These are phyloP conservation scores for Phalaenopsis equestris DNA, from an alignment of 106 monocot genomes.

Conservation along the genomic window DNA sequence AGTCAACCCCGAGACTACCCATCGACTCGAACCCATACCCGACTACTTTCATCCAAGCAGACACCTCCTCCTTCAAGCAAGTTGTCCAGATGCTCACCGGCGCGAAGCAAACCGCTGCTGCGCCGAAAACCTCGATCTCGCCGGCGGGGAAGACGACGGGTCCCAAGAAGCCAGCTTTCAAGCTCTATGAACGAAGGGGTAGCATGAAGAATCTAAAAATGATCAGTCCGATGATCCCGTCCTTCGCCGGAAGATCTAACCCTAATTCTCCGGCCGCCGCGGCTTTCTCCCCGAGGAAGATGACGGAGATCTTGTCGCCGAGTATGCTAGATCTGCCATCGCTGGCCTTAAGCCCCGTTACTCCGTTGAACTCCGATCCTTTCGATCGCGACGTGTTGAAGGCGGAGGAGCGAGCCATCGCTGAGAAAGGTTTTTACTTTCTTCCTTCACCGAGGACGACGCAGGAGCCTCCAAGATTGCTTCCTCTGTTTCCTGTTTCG, in stretches of 20 bases:
- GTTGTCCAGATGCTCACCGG: conserved; percentile 26
- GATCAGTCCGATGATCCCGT: conserved; percentile 55
- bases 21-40: conserved; percentile 10
- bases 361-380: conserved; percentile 33
- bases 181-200: conserved; percentile 88
- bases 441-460: conserved; percentile 27
- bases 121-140: background rate
- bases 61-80: conserved; percentile 26
- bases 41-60: conserved; percentile 23
- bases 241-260: conserved; percentile 5
- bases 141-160: conserved; percentile 9
- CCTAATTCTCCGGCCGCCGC: background rate
- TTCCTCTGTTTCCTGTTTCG: conserved; percentile 51
- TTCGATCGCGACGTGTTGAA: conserved; percentile 7
- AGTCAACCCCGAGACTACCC: background rate
- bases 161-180: conserved; percentile 75
- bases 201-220: conserved; percentile 59
- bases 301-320: conserved; percentile 44
- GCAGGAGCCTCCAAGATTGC: conserved; percentile 38
- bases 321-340: conserved; percentile 42
- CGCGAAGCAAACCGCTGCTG: conserved; percentile 8
- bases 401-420: conserved; percentile 35
- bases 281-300: conserved; percentile 2
- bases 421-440: conserved; percentile 35
- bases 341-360: conserved; percentile 40